Base-by-base conservation (phyloP, 768 basidiomycete species). In the Dioszegia aurantiaca region DNA sequence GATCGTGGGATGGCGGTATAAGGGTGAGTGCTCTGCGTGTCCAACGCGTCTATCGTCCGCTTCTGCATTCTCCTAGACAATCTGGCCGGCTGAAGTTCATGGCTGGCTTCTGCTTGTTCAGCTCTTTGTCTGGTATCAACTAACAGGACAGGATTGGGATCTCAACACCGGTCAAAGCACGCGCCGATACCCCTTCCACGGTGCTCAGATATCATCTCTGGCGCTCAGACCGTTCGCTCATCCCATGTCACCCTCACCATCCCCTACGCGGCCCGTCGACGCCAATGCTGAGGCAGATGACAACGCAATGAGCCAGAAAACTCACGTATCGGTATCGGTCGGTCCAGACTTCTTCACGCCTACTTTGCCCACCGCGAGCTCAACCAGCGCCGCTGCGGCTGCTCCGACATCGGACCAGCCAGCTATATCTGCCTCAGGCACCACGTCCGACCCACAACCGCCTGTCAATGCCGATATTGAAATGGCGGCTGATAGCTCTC, bases 1-100 rank as follows among this genome's bases (percentile, higher is more conserved):
- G 89, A 4, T 87, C 90, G 19, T 97, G 94, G 93, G 95, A 98
- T 72, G 89, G 90, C 11, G 85, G 88, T 64, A 87, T 89, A 14
- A 81, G 85, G 43, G 92, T 91, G 74, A 75, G 88, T 81, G 2
- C 42, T 19, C 48, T 31, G n/a, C 28, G n/a, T n/a, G n/a, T n/a
- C n/a, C n/a, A n/a, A n/a, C n/a, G n/a, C n/a, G n/a, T n/a, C n/a
- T n/a, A n/a, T n/a, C n/a, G n/a, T n/a, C n/a, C n/a, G n/a, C n/a
- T n/a, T n/a, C n/a, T n/a, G n/a, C n/a, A n/a, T n/a, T n/a, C n/a
- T n/a, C n/a, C n/a, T n/a, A n/a, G n/a, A n/a, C n/a, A n/a, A n/a
- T n/a, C n/a, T n/a, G n/a, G n/a, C n/a, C n/a, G n/a, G n/a, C n/a
- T n/a, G n/a, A n/a, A n/a, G n/a, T n/a, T n/a, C n/a, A n/a, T n/a